These are phyloP conservation scores for Corylus avellana DNA, from an alignment of 306 rosid genomes.

Conservation along the genomic window DNA sequence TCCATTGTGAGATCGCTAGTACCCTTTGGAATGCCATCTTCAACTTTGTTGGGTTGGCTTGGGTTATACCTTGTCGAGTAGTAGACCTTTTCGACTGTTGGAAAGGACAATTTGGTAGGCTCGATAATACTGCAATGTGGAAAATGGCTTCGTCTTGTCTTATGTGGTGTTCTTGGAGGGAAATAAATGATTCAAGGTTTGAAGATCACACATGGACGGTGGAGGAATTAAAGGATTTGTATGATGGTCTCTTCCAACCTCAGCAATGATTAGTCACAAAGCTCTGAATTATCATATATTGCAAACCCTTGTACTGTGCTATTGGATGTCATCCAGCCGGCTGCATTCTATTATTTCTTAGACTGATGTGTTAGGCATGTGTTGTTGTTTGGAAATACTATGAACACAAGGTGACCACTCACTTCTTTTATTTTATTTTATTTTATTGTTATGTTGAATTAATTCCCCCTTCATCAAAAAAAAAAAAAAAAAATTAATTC, in stretches of 20 bases:
- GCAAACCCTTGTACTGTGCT: neutral
- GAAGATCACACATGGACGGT: too few relatives aligned
- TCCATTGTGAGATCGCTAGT: too few relatives aligned
- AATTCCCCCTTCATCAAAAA: neutral
- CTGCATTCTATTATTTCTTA: neutral
- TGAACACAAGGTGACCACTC: neutral
- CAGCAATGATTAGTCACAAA: neutral
- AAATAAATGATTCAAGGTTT: too few relatives aligned
- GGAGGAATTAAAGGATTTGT: neutral
- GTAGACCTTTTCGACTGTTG: too few relatives aligned
- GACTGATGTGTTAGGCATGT: neutral
- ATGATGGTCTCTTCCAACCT: neutral
- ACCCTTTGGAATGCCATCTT: too few relatives aligned
- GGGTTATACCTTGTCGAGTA: too few relatives aligned
- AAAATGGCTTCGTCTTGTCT: too few relatives aligned
- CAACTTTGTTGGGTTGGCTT: too few relatives aligned
- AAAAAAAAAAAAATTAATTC: too few relatives aligned
- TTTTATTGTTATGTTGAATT: neutral
- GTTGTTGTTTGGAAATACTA: neutral
- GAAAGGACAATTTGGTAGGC: too few relatives aligned
- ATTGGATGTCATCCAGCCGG: neutral
- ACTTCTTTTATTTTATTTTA: neutral
- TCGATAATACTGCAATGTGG: too few relatives aligned
- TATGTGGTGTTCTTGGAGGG: too few relatives aligned
- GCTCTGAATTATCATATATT: neutral